A percentile compares a stretch with the other conserved stretches of the same genome.
These are phyloP conservation scores for Cytospora mali DNA, from an alignment of 2,329 filamentous ascomycete species.

Conservation along the genomic window DNA sequence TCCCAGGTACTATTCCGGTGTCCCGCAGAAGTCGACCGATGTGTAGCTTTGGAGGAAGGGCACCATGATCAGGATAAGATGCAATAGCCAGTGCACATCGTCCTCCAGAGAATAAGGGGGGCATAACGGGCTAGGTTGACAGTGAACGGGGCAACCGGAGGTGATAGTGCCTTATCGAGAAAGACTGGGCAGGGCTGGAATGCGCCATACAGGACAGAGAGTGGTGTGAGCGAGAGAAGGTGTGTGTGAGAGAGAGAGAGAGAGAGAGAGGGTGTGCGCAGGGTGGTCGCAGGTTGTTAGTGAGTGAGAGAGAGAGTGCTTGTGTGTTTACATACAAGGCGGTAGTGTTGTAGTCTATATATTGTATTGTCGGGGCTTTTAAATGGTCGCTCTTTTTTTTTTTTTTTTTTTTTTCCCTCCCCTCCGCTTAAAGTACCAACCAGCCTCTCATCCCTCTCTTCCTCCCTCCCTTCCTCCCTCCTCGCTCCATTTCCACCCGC, in stretches of 20 bases:
- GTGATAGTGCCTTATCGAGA: neutral
- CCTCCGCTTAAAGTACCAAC: neutral
- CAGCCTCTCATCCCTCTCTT: neutral
- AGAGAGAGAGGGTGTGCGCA: neutral
- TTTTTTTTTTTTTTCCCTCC: neutral
- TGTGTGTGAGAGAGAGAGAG: neutral
- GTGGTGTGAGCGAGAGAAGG: neutral
- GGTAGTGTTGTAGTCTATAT: no score
- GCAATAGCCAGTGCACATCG: neutral
- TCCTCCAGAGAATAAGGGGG: neutral
- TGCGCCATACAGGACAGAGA: neutral
- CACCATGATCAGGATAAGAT: neutral
- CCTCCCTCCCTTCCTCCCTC: neutral
- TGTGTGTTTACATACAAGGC: neutral
- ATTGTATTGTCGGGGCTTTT: no score
- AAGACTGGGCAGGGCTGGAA: neutral
- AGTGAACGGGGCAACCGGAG: neutral
- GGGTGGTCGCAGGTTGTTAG: neutral
- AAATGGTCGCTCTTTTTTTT: neutral
- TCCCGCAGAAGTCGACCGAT: neutral
- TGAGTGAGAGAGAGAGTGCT: neutral
- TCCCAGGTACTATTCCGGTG: neutral
- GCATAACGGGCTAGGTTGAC: neutral
- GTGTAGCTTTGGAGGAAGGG: neutral
- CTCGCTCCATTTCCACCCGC: neutral